Conservation (phyloP, 2,329 filamentous ascomycete species). For the Trematosphaeria pertusa region DNA sequence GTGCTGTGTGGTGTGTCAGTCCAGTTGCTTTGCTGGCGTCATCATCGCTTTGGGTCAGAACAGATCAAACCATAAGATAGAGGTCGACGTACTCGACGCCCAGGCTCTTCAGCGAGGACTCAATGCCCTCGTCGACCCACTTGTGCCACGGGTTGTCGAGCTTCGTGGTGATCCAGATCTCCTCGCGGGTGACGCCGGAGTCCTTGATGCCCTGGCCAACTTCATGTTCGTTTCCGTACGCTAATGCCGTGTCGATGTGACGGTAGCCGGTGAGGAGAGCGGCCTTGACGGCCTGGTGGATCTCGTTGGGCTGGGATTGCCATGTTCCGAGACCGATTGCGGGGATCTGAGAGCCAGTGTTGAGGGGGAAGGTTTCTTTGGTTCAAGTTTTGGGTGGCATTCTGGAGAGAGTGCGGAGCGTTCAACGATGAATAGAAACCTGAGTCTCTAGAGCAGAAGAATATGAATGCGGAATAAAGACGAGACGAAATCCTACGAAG, state of each 20-base stretch:
- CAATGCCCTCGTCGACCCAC: constrained; percentile 64
- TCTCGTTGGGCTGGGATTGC: constrained; percentile 75
- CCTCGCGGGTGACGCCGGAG: constrained; percentile 67
- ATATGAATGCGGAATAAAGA: too few relatives aligned
- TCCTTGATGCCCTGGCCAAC: constrained; percentile 75
- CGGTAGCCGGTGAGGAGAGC: constrained; percentile 74
- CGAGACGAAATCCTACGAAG: too few relatives aligned
- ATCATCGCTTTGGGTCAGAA: neutral
- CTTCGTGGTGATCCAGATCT: constrained; percentile 82
- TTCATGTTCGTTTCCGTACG: constrained; percentile 80
- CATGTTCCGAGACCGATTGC: constrained; percentile 79
- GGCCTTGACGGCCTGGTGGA: constrained; percentile 72
- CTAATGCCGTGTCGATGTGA: constrained; percentile 78
- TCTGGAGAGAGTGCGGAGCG: constrained; percentile 36
- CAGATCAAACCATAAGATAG: constrained; percentile 62
- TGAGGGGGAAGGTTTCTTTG: constrained; percentile 44
- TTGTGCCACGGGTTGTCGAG: constrained; percentile 79
- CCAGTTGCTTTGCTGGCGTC: neutral
- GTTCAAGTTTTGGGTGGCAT: constrained; percentile 45
- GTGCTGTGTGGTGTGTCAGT: constrained; percentile 32
- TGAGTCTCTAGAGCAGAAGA: too few relatives aligned
- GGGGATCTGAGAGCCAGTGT: constrained; percentile 74
- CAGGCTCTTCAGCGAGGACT: constrained; percentile 67
- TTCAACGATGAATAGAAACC: constrained; percentile 18
- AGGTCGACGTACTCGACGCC: constrained; percentile 72